Evolutionary conservation across 768 basidiomycete genomes (phyloP).

Genomic region (Kwoniella mangroviensis): DNA sequence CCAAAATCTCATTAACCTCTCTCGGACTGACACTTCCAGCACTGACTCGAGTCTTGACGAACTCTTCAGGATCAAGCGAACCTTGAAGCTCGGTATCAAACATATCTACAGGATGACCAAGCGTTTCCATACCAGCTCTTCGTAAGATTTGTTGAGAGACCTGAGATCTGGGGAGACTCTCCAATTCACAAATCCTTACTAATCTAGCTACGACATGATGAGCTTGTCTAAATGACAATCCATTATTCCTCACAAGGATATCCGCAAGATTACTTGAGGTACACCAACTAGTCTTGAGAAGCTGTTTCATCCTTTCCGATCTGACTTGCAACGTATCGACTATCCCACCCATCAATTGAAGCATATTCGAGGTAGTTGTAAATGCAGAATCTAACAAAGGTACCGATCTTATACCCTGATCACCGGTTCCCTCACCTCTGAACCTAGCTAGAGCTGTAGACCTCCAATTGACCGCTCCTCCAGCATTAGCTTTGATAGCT

Average conservation of each 20-base stretch:
- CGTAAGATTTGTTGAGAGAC: background rate
- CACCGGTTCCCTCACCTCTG: slow-evolving; percentile 24
- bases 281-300: slow-evolving; percentile 14
- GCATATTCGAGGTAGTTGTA: slow-evolving; percentile 12
- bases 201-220: slow-evolving; percentile 24
- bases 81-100: background rate
- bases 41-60: slow-evolving; percentile 18
- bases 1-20: background rate
- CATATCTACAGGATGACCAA: slow-evolving; percentile 1
- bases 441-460: slow-evolving; percentile 16
- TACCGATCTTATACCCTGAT: slow-evolving; percentile 18
- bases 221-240: slow-evolving; percentile 23
- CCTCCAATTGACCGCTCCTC: slow-evolving; percentile 16
- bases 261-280: slow-evolving; percentile 26
- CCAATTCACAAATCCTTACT: slow-evolving; percentile 10
- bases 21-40: slow-evolving; percentile 8
- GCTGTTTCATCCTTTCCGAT: background rate
- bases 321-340: slow-evolving; percentile 16
- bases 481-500: slow-evolving; percentile 10
- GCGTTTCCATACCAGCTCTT: slow-evolving; percentile 4
- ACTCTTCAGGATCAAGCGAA: slow-evolving; percentile 14
- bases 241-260: slow-evolving; percentile 7
- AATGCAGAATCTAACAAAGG: slow-evolving; percentile 20
- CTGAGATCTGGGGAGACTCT: background rate
- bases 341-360: slow-evolving; percentile 16